Evolutionary conservation across 805 yeast species (phyloP).

Genomic region (Blastobotrys mokoenaii): DNA sequence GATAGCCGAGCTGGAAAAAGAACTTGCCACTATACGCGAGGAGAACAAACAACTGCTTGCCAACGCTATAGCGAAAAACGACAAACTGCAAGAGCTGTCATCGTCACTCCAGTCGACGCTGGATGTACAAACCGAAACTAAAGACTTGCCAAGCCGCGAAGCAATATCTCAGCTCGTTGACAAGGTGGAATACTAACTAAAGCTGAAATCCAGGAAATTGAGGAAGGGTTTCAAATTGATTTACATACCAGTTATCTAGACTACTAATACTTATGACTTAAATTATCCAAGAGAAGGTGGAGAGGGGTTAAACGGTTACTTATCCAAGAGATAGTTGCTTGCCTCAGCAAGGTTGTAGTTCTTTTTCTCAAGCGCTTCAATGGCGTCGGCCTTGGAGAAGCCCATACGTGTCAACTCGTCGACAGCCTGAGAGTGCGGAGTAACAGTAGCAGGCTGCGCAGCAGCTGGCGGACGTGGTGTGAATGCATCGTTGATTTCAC

Average conservation of each 20-base stretch:
- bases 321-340: conserved; percentile 72
- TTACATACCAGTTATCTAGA: too few species aligned
- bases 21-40: neutral
- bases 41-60: conserved; percentile 9
- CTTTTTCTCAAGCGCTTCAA: conserved; percentile 57
- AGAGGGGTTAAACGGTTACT: neutral
- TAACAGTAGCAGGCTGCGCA: conserved; percentile 5
- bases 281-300: neutral
- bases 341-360: conserved; percentile 78
- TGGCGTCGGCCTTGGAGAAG: conserved; percentile 56
- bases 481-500: conserved; percentile 17
- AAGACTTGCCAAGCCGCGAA: too few species aligned
- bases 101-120: neutral
- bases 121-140: neutral
- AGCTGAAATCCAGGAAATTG: too few species aligned
- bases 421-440: conserved; percentile 45
- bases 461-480: conserved; percentile 6
- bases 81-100: neutral
- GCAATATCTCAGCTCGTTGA: too few species aligned
- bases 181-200: too few species aligned
- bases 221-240: too few species aligned
- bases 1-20: conserved; percentile 13
- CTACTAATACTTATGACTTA: too few species aligned
- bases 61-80: neutral
- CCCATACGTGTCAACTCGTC: conserved; percentile 89